Evolutionary conservation across 768 basidiomycete species (phyloP).

Genomic region (Megacollybia marginata): DNA sequence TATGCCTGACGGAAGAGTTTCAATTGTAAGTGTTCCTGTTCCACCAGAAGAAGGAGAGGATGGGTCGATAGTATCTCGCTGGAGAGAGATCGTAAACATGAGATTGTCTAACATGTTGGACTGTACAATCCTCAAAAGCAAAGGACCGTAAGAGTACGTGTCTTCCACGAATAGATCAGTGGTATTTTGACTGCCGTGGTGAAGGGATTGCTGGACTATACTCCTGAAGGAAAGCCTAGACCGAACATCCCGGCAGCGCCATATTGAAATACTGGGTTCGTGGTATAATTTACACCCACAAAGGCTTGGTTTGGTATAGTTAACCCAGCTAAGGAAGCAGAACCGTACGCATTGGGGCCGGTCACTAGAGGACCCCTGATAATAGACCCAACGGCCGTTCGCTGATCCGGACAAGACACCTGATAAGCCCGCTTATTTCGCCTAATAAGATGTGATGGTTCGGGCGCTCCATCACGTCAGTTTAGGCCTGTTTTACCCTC

Average conservation of each 20-base stretch:
- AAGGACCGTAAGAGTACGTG: conserved; percentile 32
- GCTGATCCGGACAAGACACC: too few species aligned
- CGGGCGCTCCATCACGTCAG: too few species aligned
- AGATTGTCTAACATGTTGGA: conserved; percentile 33
- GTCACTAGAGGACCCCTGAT: too few species aligned
- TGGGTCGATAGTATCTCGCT: conserved; percentile 55
- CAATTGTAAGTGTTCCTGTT: conserved; percentile 53
- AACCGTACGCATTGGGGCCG: conserved; percentile 49
- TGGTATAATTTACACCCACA: conserved; percentile 50
- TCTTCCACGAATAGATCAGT: conserved; percentile 30
- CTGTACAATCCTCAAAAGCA: conserved; percentile 39
- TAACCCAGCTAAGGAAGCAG: conserved; percentile 46
- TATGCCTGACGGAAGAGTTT: conserved; percentile 50
- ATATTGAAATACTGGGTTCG: conserved; percentile 46
- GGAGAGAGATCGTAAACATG: conserved; percentile 49
- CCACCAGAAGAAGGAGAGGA: conserved; percentile 30
- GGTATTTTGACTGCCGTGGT: conserved; percentile 10
- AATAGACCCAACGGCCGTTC: too few species aligned
- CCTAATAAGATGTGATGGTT: too few species aligned
- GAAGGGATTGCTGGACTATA: conserved; percentile 28
- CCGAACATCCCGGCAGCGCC: conserved; percentile 60
- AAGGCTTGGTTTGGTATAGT: conserved; percentile 44
- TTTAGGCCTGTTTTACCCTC: too few species aligned
- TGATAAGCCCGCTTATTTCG: too few species aligned
- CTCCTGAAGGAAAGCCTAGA: conserved; percentile 60